A percentile compares a stretch with the other conserved stretches of the same genome.
Conservation (phyloP, 176 grass and related monocot genomes). For the Miscanthus lutarioriparius region DNA sequence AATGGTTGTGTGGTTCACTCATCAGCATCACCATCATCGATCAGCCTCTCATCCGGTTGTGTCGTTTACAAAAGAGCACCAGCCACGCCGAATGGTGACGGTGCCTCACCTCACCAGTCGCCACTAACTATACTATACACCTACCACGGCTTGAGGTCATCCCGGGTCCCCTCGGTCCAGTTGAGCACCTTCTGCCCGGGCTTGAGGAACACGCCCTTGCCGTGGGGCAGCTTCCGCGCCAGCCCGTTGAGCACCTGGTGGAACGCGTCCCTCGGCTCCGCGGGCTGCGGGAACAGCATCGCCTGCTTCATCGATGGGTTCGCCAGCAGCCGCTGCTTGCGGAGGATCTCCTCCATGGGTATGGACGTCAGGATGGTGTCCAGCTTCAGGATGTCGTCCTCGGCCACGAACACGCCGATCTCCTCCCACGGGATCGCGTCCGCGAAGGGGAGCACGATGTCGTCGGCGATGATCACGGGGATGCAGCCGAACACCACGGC, state of each 20-base stretch:
- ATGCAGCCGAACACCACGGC: slow-evolving; percentile 75
- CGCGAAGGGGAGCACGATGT: slow-evolving; percentile 67
- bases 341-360: slow-evolving; percentile 54
- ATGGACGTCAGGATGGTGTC: slow-evolving; percentile 73
- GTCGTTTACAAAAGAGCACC: not conserved
- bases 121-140: not conserved
- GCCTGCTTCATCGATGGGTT: slow-evolving; percentile 82
- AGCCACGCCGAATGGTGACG: not conserved
- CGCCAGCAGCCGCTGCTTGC: slow-evolving; percentile 66
- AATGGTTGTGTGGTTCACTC: slow-evolving; percentile 24
- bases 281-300: slow-evolving; percentile 64
- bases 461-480: slow-evolving; percentile 71
- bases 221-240: slow-evolving; percentile 57
- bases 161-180: slow-evolving; percentile 61
- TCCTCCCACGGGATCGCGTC: slow-evolving; percentile 73
- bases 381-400: slow-evolving; percentile 59
- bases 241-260: slow-evolving; percentile 70
- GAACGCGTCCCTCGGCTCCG: slow-evolving; percentile 59
- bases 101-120: not conserved
- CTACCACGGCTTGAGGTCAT: slow-evolving; percentile 69
- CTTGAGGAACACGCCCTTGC: slow-evolving; percentile 44
- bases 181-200: slow-evolving; percentile 59
- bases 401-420: slow-evolving; percentile 62
- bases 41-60: slow-evolving; percentile 3
- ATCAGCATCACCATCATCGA: slow-evolving; percentile 19